These are phyloP conservation scores for Penicillium paneum DNA, from an alignment of 2,329 filamentous ascomycete genomes.

Conservation along the genomic window DNA sequence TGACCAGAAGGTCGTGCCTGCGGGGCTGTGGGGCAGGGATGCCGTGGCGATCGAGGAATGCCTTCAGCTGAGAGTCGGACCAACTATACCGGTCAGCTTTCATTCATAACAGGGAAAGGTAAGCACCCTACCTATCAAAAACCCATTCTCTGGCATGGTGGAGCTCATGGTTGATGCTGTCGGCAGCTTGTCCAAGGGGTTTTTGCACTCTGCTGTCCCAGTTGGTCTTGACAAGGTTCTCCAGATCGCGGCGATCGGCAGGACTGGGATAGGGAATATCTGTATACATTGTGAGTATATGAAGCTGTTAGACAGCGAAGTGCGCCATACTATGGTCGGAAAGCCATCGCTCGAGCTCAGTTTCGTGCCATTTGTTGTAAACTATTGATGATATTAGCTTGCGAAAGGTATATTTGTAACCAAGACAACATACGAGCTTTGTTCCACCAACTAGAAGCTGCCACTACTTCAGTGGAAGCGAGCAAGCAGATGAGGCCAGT, in stretches of 20 bases:
- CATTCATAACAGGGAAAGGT: not conserved
- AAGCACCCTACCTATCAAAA: constrained; percentile 64
- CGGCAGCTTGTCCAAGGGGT: constrained; percentile 73
- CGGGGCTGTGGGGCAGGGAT: constrained; percentile 87
- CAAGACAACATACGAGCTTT: constrained; percentile 66
- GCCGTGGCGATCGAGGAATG: constrained; percentile 82
- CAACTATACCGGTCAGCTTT: constrained; percentile 55
- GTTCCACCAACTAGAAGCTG: constrained; percentile 79
- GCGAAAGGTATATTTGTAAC: not conserved
- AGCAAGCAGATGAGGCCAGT: constrained; percentile 69
- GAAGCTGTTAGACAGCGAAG: not conserved
- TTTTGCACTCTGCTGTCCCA: constrained; percentile 77
- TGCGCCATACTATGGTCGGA: constrained; percentile 64
- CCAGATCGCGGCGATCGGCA: constrained; percentile 90
- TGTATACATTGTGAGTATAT: constrained; percentile 14
- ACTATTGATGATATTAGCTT: constrained; percentile 50
- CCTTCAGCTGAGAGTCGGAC: constrained; percentile 89
- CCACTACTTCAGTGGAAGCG: constrained; percentile 62
- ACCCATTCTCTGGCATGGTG: constrained; percentile 81
- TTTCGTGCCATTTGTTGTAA: constrained; percentile 99
- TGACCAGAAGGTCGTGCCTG: constrained; percentile 76
- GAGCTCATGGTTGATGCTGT: constrained; percentile 71
- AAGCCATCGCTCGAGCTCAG: constrained; percentile 94
- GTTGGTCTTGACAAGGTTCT: constrained; percentile 81
- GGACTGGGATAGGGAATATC: constrained; percentile 84